Base-by-base conservation (phyloP, 768 basidiomycete species). In the Leccinum incarnatum region DNA sequence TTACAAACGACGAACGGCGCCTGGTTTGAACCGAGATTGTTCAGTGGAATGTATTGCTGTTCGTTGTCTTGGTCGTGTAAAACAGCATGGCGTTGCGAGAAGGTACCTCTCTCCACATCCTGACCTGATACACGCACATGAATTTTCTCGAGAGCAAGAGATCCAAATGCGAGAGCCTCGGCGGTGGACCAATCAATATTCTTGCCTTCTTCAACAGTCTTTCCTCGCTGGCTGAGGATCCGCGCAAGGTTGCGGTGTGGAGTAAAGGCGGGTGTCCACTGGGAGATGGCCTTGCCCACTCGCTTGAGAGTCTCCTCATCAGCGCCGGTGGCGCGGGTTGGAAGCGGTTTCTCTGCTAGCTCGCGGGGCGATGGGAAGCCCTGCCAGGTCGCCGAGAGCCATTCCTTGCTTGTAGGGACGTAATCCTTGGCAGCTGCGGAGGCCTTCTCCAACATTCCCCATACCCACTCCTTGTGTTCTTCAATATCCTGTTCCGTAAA, bases 151-250 rank as follows among this genome's bases (percentile, higher is more conserved):
- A 97, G 81, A 10, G 91, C 92, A 42, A 99, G 87, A 5, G 94
- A 82, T 58, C 96, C 97, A 68, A 98, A 92, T 1, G 97, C 97
- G 55, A 99, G 86, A 0, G 97, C 94, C 76, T 99, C 97, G 46
- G 97, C 96, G 21, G 96, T 99, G 2, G 96, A 90, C 94, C 95
- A 98, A 75, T 99, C 97, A 66, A 98, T 96, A 75, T 90, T 89
- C 56, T 72, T 79, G 52, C 95, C 97, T 60, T 98, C 95, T 66
- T 93, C 87, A 14, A 98, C 87, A 0, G 89, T 86, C 81, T 95
- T 93, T 21, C 93, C 95, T 58, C 97, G 89, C 11, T 82, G 86
- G 47, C 78, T 69, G 49, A 99, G 86, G 72, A 99, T 98, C 68
- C 97, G 89, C 2, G 91, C 91, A 54, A 98, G 88, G 76, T 98